phyloP scores from a whole-genome alignment of 2,329 filamentous ascomycete species.

The Myriosclerotinia curreyana region DNA sequence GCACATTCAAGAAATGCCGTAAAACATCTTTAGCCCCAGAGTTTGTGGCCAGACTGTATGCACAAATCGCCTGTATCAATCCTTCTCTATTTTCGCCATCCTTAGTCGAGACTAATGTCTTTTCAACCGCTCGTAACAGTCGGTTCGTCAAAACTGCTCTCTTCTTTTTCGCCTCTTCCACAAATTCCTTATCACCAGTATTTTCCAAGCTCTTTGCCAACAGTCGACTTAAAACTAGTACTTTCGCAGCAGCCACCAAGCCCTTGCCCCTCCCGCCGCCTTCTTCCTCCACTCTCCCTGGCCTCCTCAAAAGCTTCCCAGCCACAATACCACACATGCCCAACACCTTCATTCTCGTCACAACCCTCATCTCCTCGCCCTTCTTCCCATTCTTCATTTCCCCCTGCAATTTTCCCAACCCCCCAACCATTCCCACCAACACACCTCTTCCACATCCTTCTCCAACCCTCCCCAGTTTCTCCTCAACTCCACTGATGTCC shows the following conservation, averaged over 20 bases:
- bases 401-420: constrained; percentile 51
- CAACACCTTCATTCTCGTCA: constrained; percentile 50
- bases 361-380: constrained; percentile 33
- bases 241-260: constrained; percentile 61
- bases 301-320: constrained; percentile 47
- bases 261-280: constrained; percentile 39
- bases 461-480: constrained; percentile 68
- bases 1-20: constrained; percentile 71
- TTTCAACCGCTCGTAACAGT: constrained; percentile 66
- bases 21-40: constrained; percentile 77
- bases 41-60: constrained; percentile 77
- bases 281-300: constrained; percentile 32
- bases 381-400: constrained; percentile 33
- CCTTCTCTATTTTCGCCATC: constrained; percentile 46
- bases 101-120: constrained; percentile 59
- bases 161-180: constrained; percentile 63
- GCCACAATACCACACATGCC: constrained; percentile 51
- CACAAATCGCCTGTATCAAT: constrained; percentile 72
- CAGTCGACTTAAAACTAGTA: constrained; percentile 72
- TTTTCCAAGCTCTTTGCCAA: constrained; percentile 70
- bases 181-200: constrained; percentile 38
- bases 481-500: constrained; percentile 73
- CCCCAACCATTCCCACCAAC: constrained; percentile 62
- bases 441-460: constrained; percentile 70
- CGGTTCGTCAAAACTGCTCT: constrained; percentile 60